phyloP scores from a whole-genome alignment of 2,329 filamentous ascomycete species.

The Sporothrix luriei region DNA sequence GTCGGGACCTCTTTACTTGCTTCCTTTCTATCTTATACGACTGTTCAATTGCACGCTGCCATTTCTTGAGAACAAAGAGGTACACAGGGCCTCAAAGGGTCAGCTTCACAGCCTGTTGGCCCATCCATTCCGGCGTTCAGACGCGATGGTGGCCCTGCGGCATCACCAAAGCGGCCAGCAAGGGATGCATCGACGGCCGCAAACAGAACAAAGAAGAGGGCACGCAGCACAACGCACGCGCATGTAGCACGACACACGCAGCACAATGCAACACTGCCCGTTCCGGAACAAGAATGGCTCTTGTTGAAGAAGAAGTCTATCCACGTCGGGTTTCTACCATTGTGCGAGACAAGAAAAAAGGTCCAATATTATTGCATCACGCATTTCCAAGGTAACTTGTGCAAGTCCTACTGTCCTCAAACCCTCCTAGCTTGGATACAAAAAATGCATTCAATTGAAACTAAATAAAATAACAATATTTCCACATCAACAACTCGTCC shows the following conservation, averaged over 20 bases:
- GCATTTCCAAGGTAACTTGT: too few relatives aligned
- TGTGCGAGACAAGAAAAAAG: too few relatives aligned
- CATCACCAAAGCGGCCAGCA: neutral
- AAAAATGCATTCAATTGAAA: too few relatives aligned
- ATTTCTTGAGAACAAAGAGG: conserved; percentile 2
- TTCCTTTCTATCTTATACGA: neutral
- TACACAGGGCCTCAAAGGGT: neutral
- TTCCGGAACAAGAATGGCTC: neutral
- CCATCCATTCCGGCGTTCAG: neutral
- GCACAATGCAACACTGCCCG: neutral
- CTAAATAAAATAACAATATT: too few relatives aligned
- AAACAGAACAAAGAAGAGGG: conserved; percentile 11
- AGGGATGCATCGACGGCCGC: neutral
- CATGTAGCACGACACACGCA: neutral
- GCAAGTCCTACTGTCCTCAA: too few relatives aligned
- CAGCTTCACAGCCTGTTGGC: neutral
- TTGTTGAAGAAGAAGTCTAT: too few relatives aligned
- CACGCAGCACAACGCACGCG: neutral
- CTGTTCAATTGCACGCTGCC: neutral
- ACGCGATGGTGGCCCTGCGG: neutral
- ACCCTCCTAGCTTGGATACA: too few relatives aligned
- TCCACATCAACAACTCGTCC: too few relatives aligned
- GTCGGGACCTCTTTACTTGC: neutral
- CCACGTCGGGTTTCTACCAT: too few relatives aligned
- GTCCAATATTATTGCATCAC: too few relatives aligned